Percentiles rank a stretch among this genome's conserved stretches.
These are phyloP conservation scores for Trypanosoma conorhini DNA, from an alignment of 208 protist genomes.

Conservation along the genomic window DNA sequence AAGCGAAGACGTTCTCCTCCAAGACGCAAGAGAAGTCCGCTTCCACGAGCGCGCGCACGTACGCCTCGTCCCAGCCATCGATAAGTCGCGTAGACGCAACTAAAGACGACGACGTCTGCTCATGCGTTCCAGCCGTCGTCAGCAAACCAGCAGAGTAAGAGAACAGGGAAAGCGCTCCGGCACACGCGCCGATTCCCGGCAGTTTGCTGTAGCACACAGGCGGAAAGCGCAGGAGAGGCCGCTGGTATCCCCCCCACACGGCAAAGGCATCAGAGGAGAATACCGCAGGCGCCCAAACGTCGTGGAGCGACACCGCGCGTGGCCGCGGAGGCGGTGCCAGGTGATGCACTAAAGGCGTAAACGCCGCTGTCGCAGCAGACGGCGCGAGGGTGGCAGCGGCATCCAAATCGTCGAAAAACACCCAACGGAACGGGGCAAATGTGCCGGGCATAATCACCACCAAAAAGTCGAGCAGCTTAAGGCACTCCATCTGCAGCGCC, in stretches of 20 bases:
- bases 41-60: slow-evolving; percentile 35
- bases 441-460: slow-evolving; percentile 44
- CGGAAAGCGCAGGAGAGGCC: slow-evolving; percentile 37
- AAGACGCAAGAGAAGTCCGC: slow-evolving; percentile 34
- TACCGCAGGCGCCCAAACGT: slow-evolving; percentile 2
- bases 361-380: background rate
- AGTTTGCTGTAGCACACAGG: slow-evolving; percentile 26
- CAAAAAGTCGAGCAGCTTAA: slow-evolving; percentile 58
- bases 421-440: slow-evolving; percentile 33
- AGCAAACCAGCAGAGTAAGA: background rate
- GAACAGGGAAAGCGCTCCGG: slow-evolving; percentile 29
- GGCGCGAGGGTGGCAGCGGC: background rate
- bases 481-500: slow-evolving; percentile 52
- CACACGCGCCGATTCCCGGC: slow-evolving; percentile 24
- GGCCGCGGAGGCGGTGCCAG: background rate
- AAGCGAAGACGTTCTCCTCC: background rate
- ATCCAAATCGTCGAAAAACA: slow-evolving; percentile 40
- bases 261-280: background rate
- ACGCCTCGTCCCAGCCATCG: slow-evolving; percentile 38
- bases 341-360: slow-evolving; percentile 12
- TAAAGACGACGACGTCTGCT: background rate
- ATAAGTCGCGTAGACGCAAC: slow-evolving; percentile 17
- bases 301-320: background rate
- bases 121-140: background rate
- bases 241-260: slow-evolving; percentile 23